phyloP scores from a whole-genome alignment of 805 yeast species.

The Candida krabiensis region DNA sequence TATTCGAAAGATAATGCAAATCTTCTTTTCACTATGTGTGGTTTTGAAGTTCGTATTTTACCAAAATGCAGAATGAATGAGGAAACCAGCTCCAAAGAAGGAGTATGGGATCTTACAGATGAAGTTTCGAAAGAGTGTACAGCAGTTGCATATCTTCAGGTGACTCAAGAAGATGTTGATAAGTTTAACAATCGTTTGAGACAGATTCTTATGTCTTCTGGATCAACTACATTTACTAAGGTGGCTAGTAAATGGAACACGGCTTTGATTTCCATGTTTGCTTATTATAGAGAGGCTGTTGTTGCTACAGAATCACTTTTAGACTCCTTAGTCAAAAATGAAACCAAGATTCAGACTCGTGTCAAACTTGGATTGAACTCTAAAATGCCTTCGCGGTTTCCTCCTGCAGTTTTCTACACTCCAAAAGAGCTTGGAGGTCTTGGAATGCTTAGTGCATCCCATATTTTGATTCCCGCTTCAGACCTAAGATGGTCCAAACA shows the following conservation, averaged over 20 bases:
- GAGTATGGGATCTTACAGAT: constrained; percentile 87
- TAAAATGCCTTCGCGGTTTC: constrained; percentile 97
- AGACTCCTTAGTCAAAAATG: constrained; percentile 84
- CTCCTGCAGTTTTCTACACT: constrained; percentile 97
- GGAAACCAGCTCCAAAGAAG: constrained; percentile 61
- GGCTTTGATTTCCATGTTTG: constrained; percentile 77
- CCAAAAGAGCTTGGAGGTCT: constrained; percentile 97
- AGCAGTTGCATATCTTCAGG: constrained; percentile 84
- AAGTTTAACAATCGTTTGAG: constrained; percentile 81
- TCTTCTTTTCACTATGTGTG: constrained; percentile 85
- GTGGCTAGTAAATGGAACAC: constrained; percentile 97
- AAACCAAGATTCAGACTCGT: constrained; percentile 88
- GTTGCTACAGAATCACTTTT: constrained; percentile 76
- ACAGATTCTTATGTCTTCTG: constrained; percentile 91
- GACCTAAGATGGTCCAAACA: constrained; percentile 90
- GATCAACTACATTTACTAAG: constrained; percentile 92
- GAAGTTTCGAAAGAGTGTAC: constrained; percentile 77
- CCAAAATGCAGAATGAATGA: constrained; percentile 68
- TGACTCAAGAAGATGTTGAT: constrained; percentile 75
- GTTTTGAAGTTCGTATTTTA: constrained; percentile 86
- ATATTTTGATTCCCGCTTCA: constrained; percentile 89
- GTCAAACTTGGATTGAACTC: constrained; percentile 95
- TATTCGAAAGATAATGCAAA: constrained; percentile 91
- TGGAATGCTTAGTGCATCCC: constrained; percentile 97
- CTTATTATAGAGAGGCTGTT: constrained; percentile 92